Base-by-base conservation (phyloP, 768 basidiomycete genomes). In the Hirschioporus abietinus region DNA sequence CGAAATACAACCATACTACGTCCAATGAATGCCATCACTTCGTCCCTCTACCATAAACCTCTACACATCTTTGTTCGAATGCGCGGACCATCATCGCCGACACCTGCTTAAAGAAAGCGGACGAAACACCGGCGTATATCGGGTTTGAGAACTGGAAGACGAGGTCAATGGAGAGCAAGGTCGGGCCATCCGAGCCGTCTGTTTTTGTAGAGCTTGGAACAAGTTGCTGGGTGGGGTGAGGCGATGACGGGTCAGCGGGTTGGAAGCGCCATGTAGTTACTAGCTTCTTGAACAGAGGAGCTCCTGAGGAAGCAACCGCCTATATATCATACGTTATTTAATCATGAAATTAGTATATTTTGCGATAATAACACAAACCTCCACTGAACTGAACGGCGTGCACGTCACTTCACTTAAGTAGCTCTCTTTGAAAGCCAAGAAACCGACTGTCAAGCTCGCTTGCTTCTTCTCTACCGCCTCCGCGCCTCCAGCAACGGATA, bases 1-100 rank as follows among this genome's bases (percentile, higher is more conserved):
- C 15, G 42, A 15, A 52, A 52, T 10, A 52, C 2, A 10, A 5
- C 12, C 12, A 52, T 52, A 52, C 42, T 5, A 52, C 20, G 15
- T 20, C 42, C 20, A 52, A 20, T 52, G 42, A 12, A 52, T 5
- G 42, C 42, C 42, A 52, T 52, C 42, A 52, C 42, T 52, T 52
- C 42, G 42, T 52, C 12, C 42, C 42, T 52, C 42, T 52, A 15
- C 92, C 91, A 71, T 95, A 95, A 6, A 96, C 80, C 63, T 83
- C 79, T 65, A 81, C 60, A 75, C 94, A 96, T 27, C 95, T 84
- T 69, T 89, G 83, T 78, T 98, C 95, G 71, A 99, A 99, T 0
- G 96, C 95, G 64, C 89, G 80, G 25, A 98, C 89, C 94, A 97
- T 98, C 77, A 90, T 83, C 70, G 86, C 86, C 2, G 92, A 92